Evolutionary conservation across 2,329 filamentous ascomycete species (phyloP).

Genomic region (Cytospora piceicola): DNA sequence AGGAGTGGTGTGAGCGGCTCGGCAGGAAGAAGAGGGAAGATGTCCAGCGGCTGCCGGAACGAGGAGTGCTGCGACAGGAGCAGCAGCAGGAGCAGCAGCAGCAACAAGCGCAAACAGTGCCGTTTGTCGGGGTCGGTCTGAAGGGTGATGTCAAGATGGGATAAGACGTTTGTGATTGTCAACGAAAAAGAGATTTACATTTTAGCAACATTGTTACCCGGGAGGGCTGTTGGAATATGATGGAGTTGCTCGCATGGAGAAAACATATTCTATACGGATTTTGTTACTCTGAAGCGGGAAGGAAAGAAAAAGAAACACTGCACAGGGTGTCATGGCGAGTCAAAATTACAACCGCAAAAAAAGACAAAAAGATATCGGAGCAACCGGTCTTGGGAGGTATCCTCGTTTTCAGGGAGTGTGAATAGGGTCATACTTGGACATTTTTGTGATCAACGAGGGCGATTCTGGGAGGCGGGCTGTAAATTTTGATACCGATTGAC

Average conservation of each 20-base stretch:
- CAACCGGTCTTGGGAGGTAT: background rate
- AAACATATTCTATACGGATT: background rate
- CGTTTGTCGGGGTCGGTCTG: conserved; percentile 26
- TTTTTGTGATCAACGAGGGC: background rate
- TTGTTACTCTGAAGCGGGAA: background rate
- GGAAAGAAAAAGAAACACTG: too few species aligned
- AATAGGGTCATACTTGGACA: background rate
- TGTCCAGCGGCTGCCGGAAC: conserved; percentile 33
- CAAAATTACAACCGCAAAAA: background rate
- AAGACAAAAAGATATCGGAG: background rate
- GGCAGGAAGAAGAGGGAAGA: conserved; percentile 53
- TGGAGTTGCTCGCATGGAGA: background rate
- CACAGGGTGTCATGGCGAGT: background rate
- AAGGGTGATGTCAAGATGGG: conserved; percentile 32
- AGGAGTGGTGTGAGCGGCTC: conserved; percentile 85
- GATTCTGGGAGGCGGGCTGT: background rate
- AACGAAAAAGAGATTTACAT: background rate
- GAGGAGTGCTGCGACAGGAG: conserved; percentile 32
- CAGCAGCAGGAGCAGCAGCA: conserved; percentile 36
- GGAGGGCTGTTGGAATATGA: conserved; percentile 10
- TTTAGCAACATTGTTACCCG: conserved; percentile 9
- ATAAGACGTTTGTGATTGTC: background rate
- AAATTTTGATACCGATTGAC: background rate
- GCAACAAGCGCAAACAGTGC: conserved; percentile 24
- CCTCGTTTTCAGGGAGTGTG: background rate